Evolutionary conservation across 176 grass and related monocot genomes (phyloP).

Genomic region (Triticum aestivum): DNA sequence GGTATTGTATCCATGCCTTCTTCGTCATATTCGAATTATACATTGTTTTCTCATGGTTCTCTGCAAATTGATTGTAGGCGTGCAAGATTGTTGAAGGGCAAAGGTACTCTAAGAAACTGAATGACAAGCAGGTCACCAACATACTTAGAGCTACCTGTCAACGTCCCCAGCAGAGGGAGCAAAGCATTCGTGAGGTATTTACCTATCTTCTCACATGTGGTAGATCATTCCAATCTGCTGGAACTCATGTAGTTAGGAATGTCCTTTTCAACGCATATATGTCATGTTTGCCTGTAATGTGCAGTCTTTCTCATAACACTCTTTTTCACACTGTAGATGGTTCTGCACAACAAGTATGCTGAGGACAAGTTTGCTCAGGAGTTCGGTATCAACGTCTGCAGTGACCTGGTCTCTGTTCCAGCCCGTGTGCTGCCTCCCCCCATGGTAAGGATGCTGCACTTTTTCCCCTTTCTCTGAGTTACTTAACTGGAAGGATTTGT

Average conservation of each 20-base stretch:
- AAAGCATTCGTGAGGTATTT: constrained; percentile 59
- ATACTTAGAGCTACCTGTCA: constrained; percentile 70
- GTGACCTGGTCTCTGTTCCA: constrained; percentile 48
- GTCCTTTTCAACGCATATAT: no score
- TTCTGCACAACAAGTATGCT: constrained; percentile 57
- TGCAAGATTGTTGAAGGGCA: constrained; percentile 84
- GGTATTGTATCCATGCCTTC: constrained; percentile 21
- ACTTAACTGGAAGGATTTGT: no score
- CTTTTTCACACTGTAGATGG: constrained; percentile 44
- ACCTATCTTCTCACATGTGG: no score
- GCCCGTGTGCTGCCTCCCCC: constrained; percentile 73
- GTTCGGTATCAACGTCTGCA: constrained; percentile 60
- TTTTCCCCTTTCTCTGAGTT: no score
- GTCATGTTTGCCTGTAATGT: not conserved
- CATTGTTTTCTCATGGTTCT: not conserved
- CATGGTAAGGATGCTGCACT: constrained; percentile 30
- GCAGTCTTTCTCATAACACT: not conserved
- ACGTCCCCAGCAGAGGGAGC: constrained; percentile 65
- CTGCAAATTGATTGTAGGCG: constrained; percentile 37
- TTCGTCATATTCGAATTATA: not conserved
- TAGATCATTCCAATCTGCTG: no score
- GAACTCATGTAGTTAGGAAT: no score
- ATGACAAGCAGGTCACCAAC: constrained; percentile 72
- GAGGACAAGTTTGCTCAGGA: constrained; percentile 59
- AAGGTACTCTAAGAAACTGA: constrained; percentile 74